These are phyloP conservation scores for Amauroascus niger DNA, from an alignment of 2,329 filamentous ascomycete species.

Conservation along the genomic window DNA sequence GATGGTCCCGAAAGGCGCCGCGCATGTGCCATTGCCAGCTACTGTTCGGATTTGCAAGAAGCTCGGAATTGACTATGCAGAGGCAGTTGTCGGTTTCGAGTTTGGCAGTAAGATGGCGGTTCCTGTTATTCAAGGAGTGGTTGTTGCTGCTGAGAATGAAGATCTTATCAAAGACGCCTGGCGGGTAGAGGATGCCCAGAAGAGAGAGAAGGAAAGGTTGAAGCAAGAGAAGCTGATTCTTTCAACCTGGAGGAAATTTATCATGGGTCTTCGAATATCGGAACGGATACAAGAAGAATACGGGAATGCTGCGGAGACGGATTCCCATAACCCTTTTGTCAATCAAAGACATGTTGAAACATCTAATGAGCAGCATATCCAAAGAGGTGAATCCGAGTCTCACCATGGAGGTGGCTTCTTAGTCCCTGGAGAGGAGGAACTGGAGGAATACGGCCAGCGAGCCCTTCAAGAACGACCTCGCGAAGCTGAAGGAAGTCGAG, in stretches of 20 bases:
- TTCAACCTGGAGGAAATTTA: constrained; percentile 72
- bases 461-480: too few species aligned
- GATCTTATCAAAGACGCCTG: constrained; percentile 67
- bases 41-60: constrained; percentile 72
- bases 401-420: constrained; percentile 24
- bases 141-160: constrained; percentile 72
- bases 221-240: constrained; percentile 68
- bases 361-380: not conserved
- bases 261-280: constrained; percentile 75
- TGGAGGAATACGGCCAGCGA: not conserved
- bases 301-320: constrained; percentile 42
- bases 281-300: constrained; percentile 69
- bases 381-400: constrained; percentile 13
- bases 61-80: constrained; percentile 77
- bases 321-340: constrained; percentile 32
- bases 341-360: constrained; percentile 7
- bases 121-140: constrained; percentile 80
- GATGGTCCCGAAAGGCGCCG: constrained; percentile 79
- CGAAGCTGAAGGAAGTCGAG: not conserved
- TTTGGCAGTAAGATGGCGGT: constrained; percentile 92
- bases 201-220: constrained; percentile 66
- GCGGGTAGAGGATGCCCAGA: constrained; percentile 65
- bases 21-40: constrained; percentile 71
- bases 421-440: constrained; percentile 25
- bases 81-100: constrained; percentile 92